phyloP scores from a whole-genome alignment of 805 yeast species.

The Ascoidea asiatica region DNA sequence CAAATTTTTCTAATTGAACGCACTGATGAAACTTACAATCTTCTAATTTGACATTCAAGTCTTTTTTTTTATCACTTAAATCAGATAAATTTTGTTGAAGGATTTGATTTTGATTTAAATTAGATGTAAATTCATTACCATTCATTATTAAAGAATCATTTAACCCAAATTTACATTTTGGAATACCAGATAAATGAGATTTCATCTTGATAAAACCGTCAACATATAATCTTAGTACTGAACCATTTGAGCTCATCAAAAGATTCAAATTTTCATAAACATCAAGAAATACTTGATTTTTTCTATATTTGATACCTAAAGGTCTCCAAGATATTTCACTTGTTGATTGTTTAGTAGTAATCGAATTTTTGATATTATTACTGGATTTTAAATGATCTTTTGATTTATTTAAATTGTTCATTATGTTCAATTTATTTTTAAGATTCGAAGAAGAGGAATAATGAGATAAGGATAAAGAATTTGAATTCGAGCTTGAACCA shows the following conservation, averaged over 20 bases:
- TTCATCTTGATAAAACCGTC: slow-evolving; percentile 66
- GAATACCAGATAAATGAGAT: slow-evolving; percentile 68
- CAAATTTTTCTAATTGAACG: slow-evolving; percentile 60
- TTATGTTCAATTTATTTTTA: slow-evolving; percentile 1
- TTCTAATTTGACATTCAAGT: slow-evolving; percentile 43
- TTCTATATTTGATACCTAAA: slow-evolving; percentile 57
- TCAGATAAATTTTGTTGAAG: slow-evolving; percentile 11
- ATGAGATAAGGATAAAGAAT: neutral
- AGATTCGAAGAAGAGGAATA: neutral
- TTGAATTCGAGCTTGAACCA: slow-evolving; percentile 1
- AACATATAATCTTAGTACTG: slow-evolving; percentile 53
- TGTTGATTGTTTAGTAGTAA: slow-evolving; percentile 21
- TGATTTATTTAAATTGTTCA: neutral
- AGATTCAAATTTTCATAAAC: slow-evolving; percentile 66
- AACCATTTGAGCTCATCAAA: slow-evolving; percentile 51
- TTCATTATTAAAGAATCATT: slow-evolving; percentile 33
- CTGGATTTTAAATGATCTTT: slow-evolving; percentile 1
- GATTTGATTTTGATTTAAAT: neutral
- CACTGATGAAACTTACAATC: slow-evolving; percentile 84
- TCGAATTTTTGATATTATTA: no score
- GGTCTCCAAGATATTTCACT: slow-evolving; percentile 56
- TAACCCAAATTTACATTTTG: slow-evolving; percentile 70
- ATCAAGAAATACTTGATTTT: slow-evolving; percentile 68
- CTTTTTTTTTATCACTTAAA: slow-evolving; percentile 23
- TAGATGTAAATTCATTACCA: slow-evolving; percentile 7